Evolutionary conservation across 2,329 filamentous ascomycete species (phyloP).

Genomic region (Pseudocercospora pini-densiflorae): DNA sequence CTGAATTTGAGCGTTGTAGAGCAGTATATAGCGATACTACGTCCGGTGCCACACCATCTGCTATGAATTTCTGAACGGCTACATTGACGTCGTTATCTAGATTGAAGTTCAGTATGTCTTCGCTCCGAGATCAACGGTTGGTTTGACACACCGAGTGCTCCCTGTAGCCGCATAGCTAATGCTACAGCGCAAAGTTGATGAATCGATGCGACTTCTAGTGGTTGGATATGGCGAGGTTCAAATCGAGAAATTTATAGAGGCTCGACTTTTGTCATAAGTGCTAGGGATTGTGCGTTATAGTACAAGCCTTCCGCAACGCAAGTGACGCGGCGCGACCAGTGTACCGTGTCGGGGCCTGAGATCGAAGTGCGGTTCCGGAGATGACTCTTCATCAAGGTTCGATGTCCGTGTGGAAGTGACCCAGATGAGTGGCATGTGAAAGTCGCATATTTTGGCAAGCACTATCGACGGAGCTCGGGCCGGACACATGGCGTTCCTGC

Average conservation of each 20-base stretch:
- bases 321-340: neutral
- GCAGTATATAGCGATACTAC: slow-evolving; percentile 67
- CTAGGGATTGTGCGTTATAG: no score
- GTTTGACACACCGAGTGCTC: slow-evolving; percentile 16
- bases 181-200: neutral
- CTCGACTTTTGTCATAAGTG: neutral
- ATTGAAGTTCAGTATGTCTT: slow-evolving; percentile 7
- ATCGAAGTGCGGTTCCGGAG: neutral
- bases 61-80: slow-evolving; percentile 35
- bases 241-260: neutral
- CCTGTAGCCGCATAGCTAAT: slow-evolving; percentile 22
- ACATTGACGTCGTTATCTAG: slow-evolving; percentile 62
- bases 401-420: neutral
- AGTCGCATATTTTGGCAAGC: slow-evolving; percentile 4
- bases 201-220: neutral
- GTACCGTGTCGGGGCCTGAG: neutral
- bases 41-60: slow-evolving; percentile 32
- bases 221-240: neutral
- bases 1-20: slow-evolving; percentile 86
- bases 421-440: neutral
- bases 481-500: slow-evolving; percentile 14
- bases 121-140: neutral
- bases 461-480: slow-evolving; percentile 11
- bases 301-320: neutral
- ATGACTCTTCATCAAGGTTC: neutral